phyloP scores from a whole-genome alignment of 352 stramenopile species.

The Globisporangium takayamanum region DNA sequence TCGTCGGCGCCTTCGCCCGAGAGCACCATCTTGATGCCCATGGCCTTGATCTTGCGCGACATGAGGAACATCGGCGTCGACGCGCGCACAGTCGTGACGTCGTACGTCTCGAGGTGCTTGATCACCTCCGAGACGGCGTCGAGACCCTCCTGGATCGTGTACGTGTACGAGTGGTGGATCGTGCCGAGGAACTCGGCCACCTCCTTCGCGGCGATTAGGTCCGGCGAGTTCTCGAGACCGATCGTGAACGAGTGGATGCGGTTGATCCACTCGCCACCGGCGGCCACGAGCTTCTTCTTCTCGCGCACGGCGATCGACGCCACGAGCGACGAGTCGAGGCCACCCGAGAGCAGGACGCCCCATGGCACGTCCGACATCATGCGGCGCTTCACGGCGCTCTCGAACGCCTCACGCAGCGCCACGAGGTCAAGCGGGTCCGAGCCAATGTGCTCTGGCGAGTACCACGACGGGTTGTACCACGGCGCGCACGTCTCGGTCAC shows the following conservation, averaged over 20 bases:
- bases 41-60: conserved; percentile 98
- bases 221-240: conserved; percentile 93
- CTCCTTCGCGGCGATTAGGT: conserved; percentile 94
- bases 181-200: conserved; percentile 97
- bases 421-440: conserved; percentile 55
- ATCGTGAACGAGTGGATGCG: conserved; percentile 98
- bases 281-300: conserved; percentile 77
- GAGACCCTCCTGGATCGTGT: conserved; percentile 97
- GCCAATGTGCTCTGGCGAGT: conserved; percentile 61
- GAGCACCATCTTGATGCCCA: conserved; percentile 99
- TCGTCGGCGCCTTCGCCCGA: conserved; percentile 97
- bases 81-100: conserved; percentile 97
- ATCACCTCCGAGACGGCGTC: conserved; percentile 97
- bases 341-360: conserved; percentile 97
- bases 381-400: conserved; percentile 91
- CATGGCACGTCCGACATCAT: conserved; percentile 99
- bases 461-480: conserved; percentile 96
- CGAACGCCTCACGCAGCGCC: conserved; percentile 88
- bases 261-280: conserved; percentile 83
- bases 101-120: conserved; percentile 97
- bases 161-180: conserved; percentile 98
- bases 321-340: conserved; percentile 97
- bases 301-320: conserved; percentile 94
- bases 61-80: conserved; percentile 99
- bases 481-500: conserved; percentile 86